These are phyloP conservation scores for Talaromyces trachyspermus DNA, from an alignment of 495 filamentous ascomycete genomes.

Conservation along the genomic window DNA sequence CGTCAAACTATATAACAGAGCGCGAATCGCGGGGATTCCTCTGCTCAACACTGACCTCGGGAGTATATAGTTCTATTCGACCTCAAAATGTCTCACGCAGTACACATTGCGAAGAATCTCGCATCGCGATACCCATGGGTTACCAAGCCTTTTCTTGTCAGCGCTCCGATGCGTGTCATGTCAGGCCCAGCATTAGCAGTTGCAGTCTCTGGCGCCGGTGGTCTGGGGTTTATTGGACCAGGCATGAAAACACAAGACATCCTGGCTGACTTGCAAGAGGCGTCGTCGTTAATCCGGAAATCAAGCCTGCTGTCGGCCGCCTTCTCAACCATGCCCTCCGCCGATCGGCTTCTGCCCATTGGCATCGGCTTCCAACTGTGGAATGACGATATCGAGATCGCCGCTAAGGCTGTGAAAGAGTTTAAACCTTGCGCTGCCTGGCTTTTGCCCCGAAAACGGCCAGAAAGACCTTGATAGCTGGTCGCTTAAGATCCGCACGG, in stretches of 20 bases:
- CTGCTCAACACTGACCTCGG: too few species aligned
- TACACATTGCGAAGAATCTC: background rate
- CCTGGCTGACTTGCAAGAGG: constrained; percentile 26
- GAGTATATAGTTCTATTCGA: background rate
- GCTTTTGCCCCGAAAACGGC: constrained; percentile 54
- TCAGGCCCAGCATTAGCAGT: constrained; percentile 51
- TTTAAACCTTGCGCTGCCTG: constrained; percentile 59
- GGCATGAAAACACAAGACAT: constrained; percentile 27
- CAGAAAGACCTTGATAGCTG: constrained; percentile 46
- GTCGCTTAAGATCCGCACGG: constrained; percentile 42
- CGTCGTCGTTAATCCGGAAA: constrained; percentile 17
- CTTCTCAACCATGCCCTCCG: constrained; percentile 9
- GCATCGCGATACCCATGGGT: constrained; percentile 55
- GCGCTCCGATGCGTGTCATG: constrained; percentile 69
- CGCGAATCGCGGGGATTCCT: too few species aligned
- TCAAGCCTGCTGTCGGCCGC: constrained; percentile 1
- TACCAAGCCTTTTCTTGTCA: constrained; percentile 50
- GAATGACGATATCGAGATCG: constrained; percentile 39
- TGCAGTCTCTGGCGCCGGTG: constrained; percentile 58
- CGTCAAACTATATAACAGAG: too few species aligned
- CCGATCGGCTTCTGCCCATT: constrained; percentile 38
- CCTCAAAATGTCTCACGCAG: background rate
- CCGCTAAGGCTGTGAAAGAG: constrained; percentile 32
- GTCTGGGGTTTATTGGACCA: constrained; percentile 48
- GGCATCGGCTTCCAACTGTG: constrained; percentile 58